Percentiles rank a stretch among this genome's conserved stretches.
These are phyloP conservation scores for Aspergillus sp. DNA, from an alignment of 2,329 filamentous ascomycete species.

Conservation along the genomic window DNA sequence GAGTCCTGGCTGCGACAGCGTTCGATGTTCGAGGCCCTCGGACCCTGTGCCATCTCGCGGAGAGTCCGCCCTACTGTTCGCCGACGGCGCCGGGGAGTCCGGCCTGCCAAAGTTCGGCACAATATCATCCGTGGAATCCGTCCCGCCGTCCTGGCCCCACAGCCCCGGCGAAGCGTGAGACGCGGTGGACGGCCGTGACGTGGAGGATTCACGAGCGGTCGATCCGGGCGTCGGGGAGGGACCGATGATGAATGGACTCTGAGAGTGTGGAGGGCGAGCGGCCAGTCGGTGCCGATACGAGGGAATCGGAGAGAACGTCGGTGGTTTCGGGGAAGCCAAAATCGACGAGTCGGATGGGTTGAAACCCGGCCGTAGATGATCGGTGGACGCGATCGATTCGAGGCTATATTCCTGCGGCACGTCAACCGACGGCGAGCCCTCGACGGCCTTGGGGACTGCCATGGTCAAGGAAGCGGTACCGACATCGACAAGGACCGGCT, in stretches of 20 bases:
- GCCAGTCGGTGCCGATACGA: slow-evolving; percentile 25
- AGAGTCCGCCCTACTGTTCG: neutral
- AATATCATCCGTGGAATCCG: slow-evolving; percentile 21
- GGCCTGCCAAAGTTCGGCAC: slow-evolving; percentile 29
- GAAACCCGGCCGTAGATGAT: slow-evolving; percentile 47
- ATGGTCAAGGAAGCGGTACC: slow-evolving; percentile 85
- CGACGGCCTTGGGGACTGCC: slow-evolving; percentile 54
- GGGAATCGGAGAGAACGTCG: slow-evolving; percentile 15
- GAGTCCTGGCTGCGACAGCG: slow-evolving; percentile 26
- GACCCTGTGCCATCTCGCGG: slow-evolving; percentile 6
- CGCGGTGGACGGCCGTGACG: slow-evolving; percentile 13
- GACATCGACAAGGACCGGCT: slow-evolving; percentile 84
- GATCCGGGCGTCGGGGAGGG: slow-evolving; percentile 10
- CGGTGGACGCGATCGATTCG: slow-evolving; percentile 50
- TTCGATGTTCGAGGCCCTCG: slow-evolving; percentile 19
- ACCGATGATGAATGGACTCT: slow-evolving; percentile 17
- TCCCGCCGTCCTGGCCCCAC: slow-evolving; percentile 23
- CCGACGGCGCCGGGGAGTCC: slow-evolving; percentile 9
- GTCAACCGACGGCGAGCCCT: slow-evolving; percentile 4
- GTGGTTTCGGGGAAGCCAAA: slow-evolving; percentile 14
- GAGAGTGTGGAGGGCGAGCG: slow-evolving; percentile 18
- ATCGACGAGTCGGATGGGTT: slow-evolving; percentile 20
- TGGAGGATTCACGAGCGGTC: slow-evolving; percentile 14
- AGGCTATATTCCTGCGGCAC: slow-evolving; percentile 49
- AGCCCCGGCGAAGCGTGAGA: slow-evolving; percentile 22